Conservation (phyloP, 305 asterid species). For the Coffea humblotiana region DNA sequence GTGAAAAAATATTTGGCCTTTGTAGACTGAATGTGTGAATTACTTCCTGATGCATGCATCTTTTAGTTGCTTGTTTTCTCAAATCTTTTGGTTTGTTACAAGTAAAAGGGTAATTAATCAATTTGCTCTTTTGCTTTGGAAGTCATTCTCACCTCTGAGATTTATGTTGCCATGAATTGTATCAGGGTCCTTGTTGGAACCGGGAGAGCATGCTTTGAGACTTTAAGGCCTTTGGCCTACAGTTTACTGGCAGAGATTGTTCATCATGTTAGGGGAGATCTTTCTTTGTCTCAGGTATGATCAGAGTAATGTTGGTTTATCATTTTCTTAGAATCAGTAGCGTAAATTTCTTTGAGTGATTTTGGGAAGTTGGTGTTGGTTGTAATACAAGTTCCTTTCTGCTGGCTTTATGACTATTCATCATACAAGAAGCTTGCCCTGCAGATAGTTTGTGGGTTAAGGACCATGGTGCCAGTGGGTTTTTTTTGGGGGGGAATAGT, state of each 20-base stretch:
- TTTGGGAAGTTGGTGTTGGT: background rate
- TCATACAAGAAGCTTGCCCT: background rate
- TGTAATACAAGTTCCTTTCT: background rate
- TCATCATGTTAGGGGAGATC: conserved; percentile 97
- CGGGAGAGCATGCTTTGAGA: conserved; percentile 98
- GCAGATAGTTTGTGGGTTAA: background rate
- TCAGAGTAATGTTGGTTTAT: background rate
- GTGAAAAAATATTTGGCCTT: background rate
- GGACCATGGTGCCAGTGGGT: background rate
- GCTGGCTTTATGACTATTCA: background rate
- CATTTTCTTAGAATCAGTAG: background rate
- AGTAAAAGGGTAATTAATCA: background rate
- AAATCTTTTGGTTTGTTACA: background rate
- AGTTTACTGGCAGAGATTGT: conserved; percentile 99
- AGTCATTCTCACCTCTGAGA: background rate
- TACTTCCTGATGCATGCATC: background rate
- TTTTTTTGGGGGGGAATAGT: background rate
- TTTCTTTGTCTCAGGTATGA: conserved; percentile 90
- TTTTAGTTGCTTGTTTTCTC: background rate
- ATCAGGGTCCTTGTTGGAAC: conserved; percentile 98
- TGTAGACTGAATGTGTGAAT: background rate
- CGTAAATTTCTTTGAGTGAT: background rate
- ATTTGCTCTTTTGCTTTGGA: background rate
- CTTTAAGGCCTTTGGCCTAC: conserved; percentile 98
- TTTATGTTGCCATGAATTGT: conserved; percentile 29